Conservation (phyloP, 345 rosid species). For the Hibiscus syriacus region DNA sequence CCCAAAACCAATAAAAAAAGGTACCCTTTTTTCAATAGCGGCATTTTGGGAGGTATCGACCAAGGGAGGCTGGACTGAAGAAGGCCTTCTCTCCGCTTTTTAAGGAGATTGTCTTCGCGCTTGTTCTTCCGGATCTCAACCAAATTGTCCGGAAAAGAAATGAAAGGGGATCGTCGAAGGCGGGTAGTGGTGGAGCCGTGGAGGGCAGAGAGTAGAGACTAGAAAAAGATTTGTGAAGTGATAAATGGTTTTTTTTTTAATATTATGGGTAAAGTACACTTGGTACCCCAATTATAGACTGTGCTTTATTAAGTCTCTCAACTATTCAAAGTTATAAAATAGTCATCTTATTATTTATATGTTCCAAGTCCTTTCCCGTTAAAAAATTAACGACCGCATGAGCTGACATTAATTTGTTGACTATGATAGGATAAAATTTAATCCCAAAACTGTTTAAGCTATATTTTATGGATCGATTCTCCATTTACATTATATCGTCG, state of each 20-base stretch:
- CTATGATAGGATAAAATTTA: too few relatives aligned
- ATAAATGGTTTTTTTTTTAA: not conserved
- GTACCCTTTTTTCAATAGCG: constrained; percentile 44
- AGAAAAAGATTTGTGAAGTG: not conserved
- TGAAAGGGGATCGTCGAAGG: not conserved
- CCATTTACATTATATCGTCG: too few relatives aligned
- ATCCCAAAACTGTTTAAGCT: too few relatives aligned
- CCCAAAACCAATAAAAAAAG: not conserved
- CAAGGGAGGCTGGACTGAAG: constrained; percentile 33
- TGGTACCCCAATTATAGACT: too few relatives aligned
- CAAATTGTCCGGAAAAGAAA: constrained; percentile 22
- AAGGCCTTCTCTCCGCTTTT: constrained; percentile 47
- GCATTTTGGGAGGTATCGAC: constrained; percentile 23
- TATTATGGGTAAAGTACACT: too few relatives aligned
- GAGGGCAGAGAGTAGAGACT: not conserved
- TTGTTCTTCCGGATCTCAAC: constrained; percentile 48
- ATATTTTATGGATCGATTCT: too few relatives aligned
- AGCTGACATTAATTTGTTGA: too few relatives aligned
- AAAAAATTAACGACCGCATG: too few relatives aligned
- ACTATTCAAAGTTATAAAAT: too few relatives aligned
- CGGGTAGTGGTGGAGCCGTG: not conserved
- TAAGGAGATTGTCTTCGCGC: constrained; percentile 29
- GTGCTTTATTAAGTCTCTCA: too few relatives aligned
- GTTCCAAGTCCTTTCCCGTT: too few relatives aligned
- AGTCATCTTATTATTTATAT: too few relatives aligned